Evolutionary conservation across 2,329 filamentous ascomycete species (phyloP).

Genomic region (Ascochyta koolunga): DNA sequence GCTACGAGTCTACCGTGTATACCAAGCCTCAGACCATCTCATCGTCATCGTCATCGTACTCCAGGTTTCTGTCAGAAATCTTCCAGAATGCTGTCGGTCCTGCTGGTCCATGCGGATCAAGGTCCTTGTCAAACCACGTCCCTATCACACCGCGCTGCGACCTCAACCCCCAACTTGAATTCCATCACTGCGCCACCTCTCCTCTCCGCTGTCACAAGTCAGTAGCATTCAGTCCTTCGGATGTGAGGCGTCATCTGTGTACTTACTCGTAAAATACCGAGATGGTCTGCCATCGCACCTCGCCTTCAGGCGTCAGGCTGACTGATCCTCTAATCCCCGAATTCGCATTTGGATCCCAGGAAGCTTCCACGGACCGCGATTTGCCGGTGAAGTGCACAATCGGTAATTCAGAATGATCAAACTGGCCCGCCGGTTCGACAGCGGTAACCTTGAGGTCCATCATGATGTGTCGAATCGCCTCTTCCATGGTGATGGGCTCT

Average conservation of each 20-base stretch:
- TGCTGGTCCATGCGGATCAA: slow-evolving; percentile 70
- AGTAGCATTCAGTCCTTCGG: slow-evolving; percentile 24
- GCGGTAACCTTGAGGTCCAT: slow-evolving; percentile 68
- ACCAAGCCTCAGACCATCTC: not conserved
- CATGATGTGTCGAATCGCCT: slow-evolving; percentile 73
- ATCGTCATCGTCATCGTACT: slow-evolving; percentile 15
- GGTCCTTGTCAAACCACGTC: slow-evolving; percentile 79
- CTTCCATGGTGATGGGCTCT: slow-evolving; percentile 64
- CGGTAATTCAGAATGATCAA: slow-evolving; percentile 64
- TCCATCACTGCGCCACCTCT: slow-evolving; percentile 78
- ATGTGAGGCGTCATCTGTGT: not conserved
- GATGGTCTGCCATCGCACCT: slow-evolving; percentile 75
- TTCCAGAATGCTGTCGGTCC: slow-evolving; percentile 84
- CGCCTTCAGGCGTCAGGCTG: slow-evolving; percentile 69
- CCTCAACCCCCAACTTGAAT: slow-evolving; percentile 71
- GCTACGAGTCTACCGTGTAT: not conserved
- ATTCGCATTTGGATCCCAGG: slow-evolving; percentile 72
- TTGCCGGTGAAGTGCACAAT: slow-evolving; percentile 72
- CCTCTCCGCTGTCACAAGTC: slow-evolving; percentile 59
- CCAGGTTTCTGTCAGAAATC: slow-evolving; percentile 56
- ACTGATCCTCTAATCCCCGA: slow-evolving; percentile 70
- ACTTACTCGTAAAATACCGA: slow-evolving; percentile 63
- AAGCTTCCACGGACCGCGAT: slow-evolving; percentile 66
- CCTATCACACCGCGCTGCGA: slow-evolving; percentile 73
- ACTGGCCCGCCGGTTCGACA: slow-evolving; percentile 64